A percentile compares a stretch with the other conserved stretches of the same genome.
These are phyloP conservation scores for Agarophyton chilense DNA, from an alignment of 23 red algal genomes.

Conservation along the genomic window DNA sequence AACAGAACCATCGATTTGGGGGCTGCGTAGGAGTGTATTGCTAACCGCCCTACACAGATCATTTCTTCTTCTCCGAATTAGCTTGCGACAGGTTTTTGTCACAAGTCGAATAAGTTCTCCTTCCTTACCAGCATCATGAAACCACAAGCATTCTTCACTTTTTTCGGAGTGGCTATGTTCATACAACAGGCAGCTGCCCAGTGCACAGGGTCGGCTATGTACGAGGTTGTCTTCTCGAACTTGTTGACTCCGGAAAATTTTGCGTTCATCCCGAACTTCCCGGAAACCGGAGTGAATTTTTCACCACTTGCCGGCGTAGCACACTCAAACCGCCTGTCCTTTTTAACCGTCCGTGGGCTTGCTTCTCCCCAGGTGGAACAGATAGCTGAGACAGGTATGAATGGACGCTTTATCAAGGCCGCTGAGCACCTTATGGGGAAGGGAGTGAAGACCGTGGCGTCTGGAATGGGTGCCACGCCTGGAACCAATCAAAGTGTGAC, in stretches of 20 bases:
- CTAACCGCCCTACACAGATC: too few species aligned
- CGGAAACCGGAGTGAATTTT: constrained; percentile 25
- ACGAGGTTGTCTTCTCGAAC: constrained; percentile 47
- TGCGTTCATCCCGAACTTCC: constrained; percentile 18
- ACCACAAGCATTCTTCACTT: background rate
- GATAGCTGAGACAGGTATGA: constrained; percentile 56
- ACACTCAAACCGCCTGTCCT: constrained; percentile 52
- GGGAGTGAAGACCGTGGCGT: background rate
- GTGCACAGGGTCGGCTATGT: constrained; percentile 30
- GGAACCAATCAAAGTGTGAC: background rate
- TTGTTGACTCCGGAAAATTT: constrained; percentile 19
- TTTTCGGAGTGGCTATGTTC: background rate
- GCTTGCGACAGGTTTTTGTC: too few species aligned
- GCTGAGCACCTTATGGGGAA: constrained; percentile 3
- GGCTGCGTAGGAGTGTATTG: too few species aligned
- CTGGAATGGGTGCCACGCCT: background rate
- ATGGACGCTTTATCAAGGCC: background rate
- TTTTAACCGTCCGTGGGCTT: constrained; percentile 43
- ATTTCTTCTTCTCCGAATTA: too few species aligned
- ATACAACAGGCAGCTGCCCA: background rate
- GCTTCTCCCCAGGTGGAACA: constrained; percentile 27
- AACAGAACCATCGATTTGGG: too few species aligned
- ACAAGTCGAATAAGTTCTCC: too few species aligned
- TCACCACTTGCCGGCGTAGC: constrained; percentile 32
- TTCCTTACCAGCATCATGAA: background rate